Evolutionary conservation across 148 eudicot genomes (phyloP), one percentile per base, ranked within the genome.

Genomic region (Fallopia convolvulus): DNA sequence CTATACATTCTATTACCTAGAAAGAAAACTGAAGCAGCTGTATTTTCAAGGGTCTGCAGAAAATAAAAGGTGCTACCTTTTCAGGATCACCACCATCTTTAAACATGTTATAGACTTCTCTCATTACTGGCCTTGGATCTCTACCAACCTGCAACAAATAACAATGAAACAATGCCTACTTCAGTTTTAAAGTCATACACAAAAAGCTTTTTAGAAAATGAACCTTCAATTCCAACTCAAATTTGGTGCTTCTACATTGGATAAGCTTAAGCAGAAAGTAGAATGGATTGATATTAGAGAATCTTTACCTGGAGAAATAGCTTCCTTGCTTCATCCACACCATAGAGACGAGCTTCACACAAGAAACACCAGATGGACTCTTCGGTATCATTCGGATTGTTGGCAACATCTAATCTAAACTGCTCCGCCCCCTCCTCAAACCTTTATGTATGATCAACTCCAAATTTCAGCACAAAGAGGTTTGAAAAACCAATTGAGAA

Each of bases 351-450:
- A 85, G 96, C 93, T 84, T 94, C 99, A 83, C 99, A 94, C 23
- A 94, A 89, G 82, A 94, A 94, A 84, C 99, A 94, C 99, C 99
- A 94, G 41, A 94, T 92, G 70, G 99, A 91, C 88, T 94, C 99
- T 65, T 94, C 97, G 0, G 99, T 94, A 63, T 94, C 99, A 82
- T 94, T 88, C 65, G 99, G 99, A 76, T 92, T 94, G 81, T 90
- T 91, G 10, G 96, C 99, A 61, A 94, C 99, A 86, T 92, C 97
- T 74, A 92, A 75, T 63, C 94, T 81, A 80, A 94, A 92, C 80
- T 94, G 99, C 82, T 92, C 93, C 4, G 96, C 96, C 61, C 97
- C 99, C 81, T 90, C 97, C 78, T 92, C 91, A 84, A 85, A 92
- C 80, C 99, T 94, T 83, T n/a, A 58, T 49, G 74, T 73, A 49